A percentile compares a stretch with the other conserved stretches of the same genome.
Conservation (phyloP, 495 filamentous ascomycete species). For the Daldinia loculata region DNA sequence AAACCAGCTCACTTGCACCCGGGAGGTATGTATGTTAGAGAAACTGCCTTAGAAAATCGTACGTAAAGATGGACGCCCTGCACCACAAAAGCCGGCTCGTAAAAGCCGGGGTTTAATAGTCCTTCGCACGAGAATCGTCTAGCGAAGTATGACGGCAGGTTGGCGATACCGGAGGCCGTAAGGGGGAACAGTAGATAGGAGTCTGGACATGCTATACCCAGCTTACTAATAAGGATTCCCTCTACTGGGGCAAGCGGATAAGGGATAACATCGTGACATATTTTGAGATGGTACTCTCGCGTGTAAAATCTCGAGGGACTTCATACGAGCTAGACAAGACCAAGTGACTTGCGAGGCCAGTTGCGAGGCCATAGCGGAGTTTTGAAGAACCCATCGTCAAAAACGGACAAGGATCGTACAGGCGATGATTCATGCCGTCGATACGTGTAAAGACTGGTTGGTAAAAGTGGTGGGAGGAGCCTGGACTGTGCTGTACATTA, state of each 20-base stretch:
- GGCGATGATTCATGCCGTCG: slow-evolving; percentile 36
- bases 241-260: slow-evolving; percentile 2
- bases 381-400: slow-evolving; percentile 24
- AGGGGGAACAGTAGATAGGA: slow-evolving; percentile 1
- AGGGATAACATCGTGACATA: background rate
- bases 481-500: slow-evolving; percentile 40
- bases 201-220: background rate
- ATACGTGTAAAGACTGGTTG: slow-evolving; percentile 45
- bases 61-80: slow-evolving; percentile 13
- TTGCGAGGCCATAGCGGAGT: slow-evolving; percentile 16
- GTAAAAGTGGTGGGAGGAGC: slow-evolving; percentile 30
- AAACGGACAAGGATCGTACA: slow-evolving; percentile 32
- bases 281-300: background rate
- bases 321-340: slow-evolving; percentile 11
- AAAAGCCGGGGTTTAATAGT: background rate
- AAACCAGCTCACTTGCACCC: background rate
- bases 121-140: slow-evolving; percentile 16
- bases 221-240: slow-evolving; percentile 13
- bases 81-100: background rate
- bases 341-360: background rate
- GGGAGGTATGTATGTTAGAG: background rate
- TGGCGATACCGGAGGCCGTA: slow-evolving; percentile 36
- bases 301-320: background rate
- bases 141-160: slow-evolving; percentile 18
- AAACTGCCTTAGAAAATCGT: background rate